A percentile compares a stretch with the other conserved stretches of the same genome.
These are phyloP conservation scores for Chrysochromulina parva DNA, from an alignment of 78 protist genomes.

Conservation along the genomic window DNA sequence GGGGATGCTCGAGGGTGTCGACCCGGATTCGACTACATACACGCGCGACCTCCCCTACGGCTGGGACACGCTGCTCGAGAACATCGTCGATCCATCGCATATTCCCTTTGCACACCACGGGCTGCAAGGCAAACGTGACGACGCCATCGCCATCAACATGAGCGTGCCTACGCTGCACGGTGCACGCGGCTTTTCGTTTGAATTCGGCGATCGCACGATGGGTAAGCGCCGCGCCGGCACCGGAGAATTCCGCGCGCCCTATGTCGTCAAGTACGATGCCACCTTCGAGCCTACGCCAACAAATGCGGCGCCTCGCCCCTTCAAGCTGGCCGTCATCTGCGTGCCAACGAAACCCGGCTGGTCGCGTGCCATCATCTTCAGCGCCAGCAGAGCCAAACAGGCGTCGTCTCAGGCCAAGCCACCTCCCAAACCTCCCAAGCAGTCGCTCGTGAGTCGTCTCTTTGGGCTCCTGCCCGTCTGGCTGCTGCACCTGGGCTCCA, in stretches of 20 bases:
- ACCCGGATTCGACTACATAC: not conserved
- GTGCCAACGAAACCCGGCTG: not conserved
- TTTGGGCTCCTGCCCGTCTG: not conserved
- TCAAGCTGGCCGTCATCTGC: not conserved
- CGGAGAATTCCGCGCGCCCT: conserved; percentile 6
- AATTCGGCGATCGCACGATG: not conserved
- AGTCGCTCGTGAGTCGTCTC: not conserved
- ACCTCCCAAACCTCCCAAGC: not conserved
- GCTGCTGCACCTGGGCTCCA: not conserved
- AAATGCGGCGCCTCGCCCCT: not conserved
- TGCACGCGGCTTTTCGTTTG: not conserved
- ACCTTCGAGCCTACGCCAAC: not conserved
- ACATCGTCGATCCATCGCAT: not conserved
- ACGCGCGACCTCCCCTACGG: conserved; percentile 9
- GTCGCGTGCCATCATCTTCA: not conserved
- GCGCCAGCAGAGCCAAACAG: not conserved
- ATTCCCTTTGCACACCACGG: not conserved
- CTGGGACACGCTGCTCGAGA: conserved; percentile 13
- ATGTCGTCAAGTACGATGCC: not conserved
- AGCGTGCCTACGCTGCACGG: not conserved
- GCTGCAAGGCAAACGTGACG: conserved; percentile 10
- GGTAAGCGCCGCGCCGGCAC: not conserved
- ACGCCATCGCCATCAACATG: conserved; percentile 9
- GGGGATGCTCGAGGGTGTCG: not conserved
- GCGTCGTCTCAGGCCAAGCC: not conserved